A percentile compares a stretch with the other conserved stretches of the same genome.
phyloP scores from a whole-genome alignment of 768 basidiomycete species.

The Ramaria rubella region DNA sequence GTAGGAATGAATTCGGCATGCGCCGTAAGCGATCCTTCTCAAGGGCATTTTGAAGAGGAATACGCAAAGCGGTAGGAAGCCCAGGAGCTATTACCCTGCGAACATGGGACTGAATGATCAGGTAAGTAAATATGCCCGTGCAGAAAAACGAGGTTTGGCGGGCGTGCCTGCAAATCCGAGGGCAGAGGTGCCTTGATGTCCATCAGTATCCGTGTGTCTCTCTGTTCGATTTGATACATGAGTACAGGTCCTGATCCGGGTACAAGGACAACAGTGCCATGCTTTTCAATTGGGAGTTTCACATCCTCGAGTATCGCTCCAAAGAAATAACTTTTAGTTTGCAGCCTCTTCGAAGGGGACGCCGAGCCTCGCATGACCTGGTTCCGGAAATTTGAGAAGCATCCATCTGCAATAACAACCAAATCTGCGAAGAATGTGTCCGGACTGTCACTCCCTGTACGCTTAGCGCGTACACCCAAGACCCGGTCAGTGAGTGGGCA shows the following conservation, averaged over 20 bases:
- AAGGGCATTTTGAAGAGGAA: slow-evolving; percentile 60
- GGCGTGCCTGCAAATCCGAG: slow-evolving; percentile 64
- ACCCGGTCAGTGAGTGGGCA: slow-evolving; percentile 45
- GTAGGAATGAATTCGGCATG: slow-evolving; percentile 96
- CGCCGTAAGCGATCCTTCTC: slow-evolving; percentile 73
- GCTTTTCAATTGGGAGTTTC: slow-evolving; percentile 61
- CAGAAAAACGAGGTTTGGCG: not conserved
- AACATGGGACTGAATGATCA: slow-evolving; percentile 53
- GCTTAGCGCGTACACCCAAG: slow-evolving; percentile 60
- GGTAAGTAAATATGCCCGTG: not conserved
- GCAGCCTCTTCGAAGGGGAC: slow-evolving; percentile 36
- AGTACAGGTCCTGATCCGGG: slow-evolving; percentile 82
- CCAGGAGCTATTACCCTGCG: slow-evolving; percentile 67
- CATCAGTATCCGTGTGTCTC: slow-evolving; percentile 90
- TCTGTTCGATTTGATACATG: slow-evolving; percentile 83
- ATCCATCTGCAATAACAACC: slow-evolving; percentile 89
- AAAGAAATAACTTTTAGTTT: slow-evolving; percentile 72
- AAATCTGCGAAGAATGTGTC: slow-evolving; percentile 65
- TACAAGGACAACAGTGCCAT: slow-evolving; percentile 80
- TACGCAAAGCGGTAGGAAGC: slow-evolving; percentile 67
- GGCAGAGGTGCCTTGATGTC: slow-evolving; percentile 85
- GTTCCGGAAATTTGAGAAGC: slow-evolving; percentile 86
- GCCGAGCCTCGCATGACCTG: slow-evolving; percentile 47
- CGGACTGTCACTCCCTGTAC: slow-evolving; percentile 32
- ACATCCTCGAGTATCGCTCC: slow-evolving; percentile 80